A percentile compares a stretch with the other conserved stretches of the same genome.
phyloP scores from a whole-genome alignment of 148 eudicot genomes.

The Chenopodium quinoa region DNA sequence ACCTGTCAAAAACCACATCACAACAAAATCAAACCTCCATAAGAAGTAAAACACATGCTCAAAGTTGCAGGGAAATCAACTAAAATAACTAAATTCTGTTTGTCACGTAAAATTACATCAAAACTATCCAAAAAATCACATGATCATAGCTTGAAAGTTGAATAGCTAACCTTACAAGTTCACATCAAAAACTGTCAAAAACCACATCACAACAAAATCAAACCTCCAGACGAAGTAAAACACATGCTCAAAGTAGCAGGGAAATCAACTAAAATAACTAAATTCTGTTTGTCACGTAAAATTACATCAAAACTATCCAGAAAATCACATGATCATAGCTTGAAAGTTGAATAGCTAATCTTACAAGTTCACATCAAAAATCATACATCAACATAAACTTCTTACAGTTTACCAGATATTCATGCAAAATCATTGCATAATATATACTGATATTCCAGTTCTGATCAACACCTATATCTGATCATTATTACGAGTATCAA shows the following conservation, averaged over 20 bases:
- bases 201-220: not conserved
- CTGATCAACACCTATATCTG: not conserved
- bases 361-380: not conserved
- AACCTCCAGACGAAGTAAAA: not conserved
- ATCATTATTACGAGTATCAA: not conserved
- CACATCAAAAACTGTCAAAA: not conserved
- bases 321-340: not conserved
- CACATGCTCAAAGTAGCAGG: not conserved
- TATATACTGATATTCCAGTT: not conserved
- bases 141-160: not conserved
- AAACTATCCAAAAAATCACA: not conserved
- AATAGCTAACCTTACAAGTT: not conserved
- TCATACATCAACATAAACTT: not conserved
- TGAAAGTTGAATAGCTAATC: not conserved
- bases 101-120: not conserved
- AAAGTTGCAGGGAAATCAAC: not conserved
- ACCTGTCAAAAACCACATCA: slow-evolving; percentile 39
- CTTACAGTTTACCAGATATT: not conserved
- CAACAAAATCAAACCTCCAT: not conserved
- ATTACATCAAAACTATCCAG: not conserved
- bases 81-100: not conserved
- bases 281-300: not conserved
- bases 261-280: too few relatives aligned
- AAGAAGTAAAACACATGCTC: not conserved
- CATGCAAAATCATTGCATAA: not conserved